phyloP scores from a whole-genome alignment of 768 basidiomycete species.

The Ramaria sp. region DNA sequence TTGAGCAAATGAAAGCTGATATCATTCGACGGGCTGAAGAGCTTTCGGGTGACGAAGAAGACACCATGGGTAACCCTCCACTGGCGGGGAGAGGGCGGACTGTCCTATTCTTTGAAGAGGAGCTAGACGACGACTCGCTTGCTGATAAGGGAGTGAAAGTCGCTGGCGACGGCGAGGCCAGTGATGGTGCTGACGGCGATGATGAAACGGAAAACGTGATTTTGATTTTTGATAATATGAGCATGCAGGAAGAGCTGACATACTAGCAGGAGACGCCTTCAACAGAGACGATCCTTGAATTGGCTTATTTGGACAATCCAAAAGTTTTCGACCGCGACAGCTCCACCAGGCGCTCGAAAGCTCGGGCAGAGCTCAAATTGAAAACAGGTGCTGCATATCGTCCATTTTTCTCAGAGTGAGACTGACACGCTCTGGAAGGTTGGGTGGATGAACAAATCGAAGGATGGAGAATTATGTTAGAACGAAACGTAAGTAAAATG shows the following conservation, averaged over 20 bases:
- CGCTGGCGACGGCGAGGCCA: slow-evolving; percentile 51
- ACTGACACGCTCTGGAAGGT: slow-evolving; percentile 26
- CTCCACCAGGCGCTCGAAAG: slow-evolving; percentile 58
- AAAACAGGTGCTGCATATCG: slow-evolving; percentile 43
- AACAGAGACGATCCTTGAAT: slow-evolving; percentile 59
- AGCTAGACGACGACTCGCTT: slow-evolving; percentile 30
- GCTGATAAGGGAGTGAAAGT: slow-evolving; percentile 30
- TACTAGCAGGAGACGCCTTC: slow-evolving; percentile 14
- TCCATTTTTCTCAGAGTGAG: neutral
- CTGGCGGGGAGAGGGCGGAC: slow-evolving; percentile 19
- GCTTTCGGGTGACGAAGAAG: slow-evolving; percentile 54
- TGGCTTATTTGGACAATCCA: slow-evolving; percentile 66
- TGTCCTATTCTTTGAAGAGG: slow-evolving; percentile 39
- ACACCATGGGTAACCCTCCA: slow-evolving; percentile 21
- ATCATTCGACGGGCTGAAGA: slow-evolving; percentile 70
- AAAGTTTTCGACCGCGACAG: slow-evolving; percentile 70
- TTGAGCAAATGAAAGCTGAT: slow-evolving; percentile 73
- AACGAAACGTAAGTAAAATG: slow-evolving; percentile 58
- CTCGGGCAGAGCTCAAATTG: slow-evolving; percentile 51
- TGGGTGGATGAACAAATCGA: slow-evolving; percentile 83
- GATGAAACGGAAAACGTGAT: slow-evolving; percentile 22
- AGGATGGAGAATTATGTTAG: slow-evolving; percentile 86
- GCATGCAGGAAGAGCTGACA: neutral
- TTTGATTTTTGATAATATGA: neutral
- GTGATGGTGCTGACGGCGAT: slow-evolving; percentile 26